phyloP scores from a whole-genome alignment of 1,284 basidiomycete genomes.

The Trametes sp. region DNA sequence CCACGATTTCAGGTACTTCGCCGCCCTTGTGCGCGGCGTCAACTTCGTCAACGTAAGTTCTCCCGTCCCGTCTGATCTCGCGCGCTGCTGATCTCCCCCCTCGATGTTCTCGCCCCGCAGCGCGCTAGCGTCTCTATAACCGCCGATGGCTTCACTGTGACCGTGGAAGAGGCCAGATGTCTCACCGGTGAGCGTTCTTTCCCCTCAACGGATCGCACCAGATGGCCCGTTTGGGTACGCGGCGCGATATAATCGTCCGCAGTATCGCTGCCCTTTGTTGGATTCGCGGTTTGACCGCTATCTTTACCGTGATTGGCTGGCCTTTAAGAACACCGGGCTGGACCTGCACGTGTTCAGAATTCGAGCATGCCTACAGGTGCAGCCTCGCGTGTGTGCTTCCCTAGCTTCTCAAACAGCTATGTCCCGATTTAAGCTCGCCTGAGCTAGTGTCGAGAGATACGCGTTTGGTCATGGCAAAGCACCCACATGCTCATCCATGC shows the following conservation, averaged over 20 bases:
- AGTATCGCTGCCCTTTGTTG: neutral
- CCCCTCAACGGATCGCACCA: conserved; percentile 8
- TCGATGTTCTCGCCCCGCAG: conserved; percentile 48
- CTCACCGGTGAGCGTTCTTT: conserved; percentile 66
- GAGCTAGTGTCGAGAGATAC: too few relatives aligned
- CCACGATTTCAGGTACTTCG: conserved; percentile 81
- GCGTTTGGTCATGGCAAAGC: too few relatives aligned
- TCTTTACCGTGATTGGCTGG: neutral
- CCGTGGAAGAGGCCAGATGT: conserved; percentile 87
- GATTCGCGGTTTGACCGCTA: conserved; percentile 1
- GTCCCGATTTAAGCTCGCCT: too few relatives aligned
- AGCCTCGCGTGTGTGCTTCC: neutral
- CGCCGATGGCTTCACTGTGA: conserved; percentile 77
- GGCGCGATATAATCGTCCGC: neutral
- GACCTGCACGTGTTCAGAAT: neutral
- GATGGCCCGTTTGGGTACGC: conserved; percentile 5
- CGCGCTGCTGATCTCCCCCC: conserved; percentile 18
- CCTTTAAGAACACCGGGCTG: neutral
- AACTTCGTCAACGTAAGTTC: conserved; percentile 73
- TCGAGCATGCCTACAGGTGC: neutral
- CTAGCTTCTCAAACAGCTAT: too few relatives aligned
- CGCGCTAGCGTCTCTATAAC: conserved; percentile 81
- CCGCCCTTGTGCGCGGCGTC: conserved; percentile 78
- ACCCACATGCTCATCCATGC: too few relatives aligned
- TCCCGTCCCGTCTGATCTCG: conserved; percentile 16